A percentile compares a stretch with the other conserved stretches of the same genome.
Evolutionary conservation across 257 asterid species (phyloP).

Genomic region (Jaltomata sinuosa): DNA sequence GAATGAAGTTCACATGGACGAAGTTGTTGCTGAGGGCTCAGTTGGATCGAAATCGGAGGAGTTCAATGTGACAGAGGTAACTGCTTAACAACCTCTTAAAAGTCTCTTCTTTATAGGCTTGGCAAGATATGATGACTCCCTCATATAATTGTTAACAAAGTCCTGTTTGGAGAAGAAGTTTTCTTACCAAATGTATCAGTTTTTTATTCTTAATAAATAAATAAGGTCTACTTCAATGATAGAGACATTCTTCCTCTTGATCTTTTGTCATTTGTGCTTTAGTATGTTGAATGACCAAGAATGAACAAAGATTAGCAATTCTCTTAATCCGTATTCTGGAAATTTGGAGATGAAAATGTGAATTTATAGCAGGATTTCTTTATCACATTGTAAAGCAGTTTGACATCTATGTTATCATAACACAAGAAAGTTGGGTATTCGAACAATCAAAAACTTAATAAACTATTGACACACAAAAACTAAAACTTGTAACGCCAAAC

Average conservation of each 20-base stretch:
- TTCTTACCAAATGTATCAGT: background rate
- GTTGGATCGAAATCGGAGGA: slow-evolving; percentile 14
- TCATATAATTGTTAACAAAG: background rate
- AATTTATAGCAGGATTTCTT: background rate
- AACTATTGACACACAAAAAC: background rate
- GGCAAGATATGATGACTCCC: background rate
- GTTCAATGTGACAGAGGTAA: slow-evolving; percentile 38
- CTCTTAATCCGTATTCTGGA: background rate
- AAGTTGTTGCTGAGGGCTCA: background rate
- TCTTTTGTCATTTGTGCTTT: background rate
- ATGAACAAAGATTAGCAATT: background rate
- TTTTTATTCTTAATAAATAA: background rate
- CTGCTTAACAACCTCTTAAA: slow-evolving; percentile 11
- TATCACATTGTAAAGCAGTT: background rate
- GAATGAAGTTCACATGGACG: slow-evolving; percentile 9
- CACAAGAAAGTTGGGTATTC: background rate
- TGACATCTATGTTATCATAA: background rate
- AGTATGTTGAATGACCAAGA: background rate
- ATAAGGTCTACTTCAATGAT: background rate
- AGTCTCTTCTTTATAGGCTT: background rate
- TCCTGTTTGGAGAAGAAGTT: background rate
- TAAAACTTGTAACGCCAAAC: background rate
- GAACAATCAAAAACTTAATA: background rate
- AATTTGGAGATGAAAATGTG: background rate
- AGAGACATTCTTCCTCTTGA: background rate